Evolutionary conservation across 306 rosid genomes (phyloP), one percentile per base, ranked within the genome.

Genomic region (Leucaena leucocephala): DNA sequence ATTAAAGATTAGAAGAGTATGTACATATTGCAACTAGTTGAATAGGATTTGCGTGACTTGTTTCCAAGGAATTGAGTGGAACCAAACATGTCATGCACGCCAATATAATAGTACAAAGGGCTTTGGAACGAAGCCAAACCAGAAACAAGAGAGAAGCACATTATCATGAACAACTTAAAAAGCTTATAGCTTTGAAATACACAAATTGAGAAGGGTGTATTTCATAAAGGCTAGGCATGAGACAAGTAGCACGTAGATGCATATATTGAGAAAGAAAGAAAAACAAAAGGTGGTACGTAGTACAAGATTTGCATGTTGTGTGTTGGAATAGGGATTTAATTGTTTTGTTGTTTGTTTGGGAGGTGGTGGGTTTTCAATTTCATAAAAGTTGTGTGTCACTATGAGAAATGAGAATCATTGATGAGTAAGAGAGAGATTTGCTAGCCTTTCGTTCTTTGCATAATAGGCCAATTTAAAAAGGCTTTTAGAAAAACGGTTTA

Each of bases 1-100:
- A 27, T 27, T 27, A 27, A 27, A 27, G 27, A 27, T 27, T 27
- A 1, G 27, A 27, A 0, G 1, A 27, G 27, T 27, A 27, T 27
- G 27, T 27, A 27, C 1, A 49, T 15, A 49, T 49, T 15, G 3
- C 8, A 15, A 49, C 19, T 14, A 4, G 0, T 14, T 1, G 2
- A 49, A 4, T 49, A 5, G 7, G 0, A 49, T 75, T 27, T 27
- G 27, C 27, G 27, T 27, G 27, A 27, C 27, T 27, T 27, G 34
- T 76, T 78, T 50, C 61, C 44, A 67, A 82, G 85, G 86, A 67
- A 86, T 84, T 73, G 86, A 86, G 82, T 57, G 71, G 48, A 84
- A 86, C 88, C 91, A 79, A 83, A 84, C 81, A 82, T 71, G 77
- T 73, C 71, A 42, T n/a, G 54, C 74, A 27, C 27, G 27, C 27